Percentiles rank a stretch among this genome's conserved stretches.
Conservation (phyloP, 2,329 filamentous ascomycete species). For the Alternaria gaisen region DNA sequence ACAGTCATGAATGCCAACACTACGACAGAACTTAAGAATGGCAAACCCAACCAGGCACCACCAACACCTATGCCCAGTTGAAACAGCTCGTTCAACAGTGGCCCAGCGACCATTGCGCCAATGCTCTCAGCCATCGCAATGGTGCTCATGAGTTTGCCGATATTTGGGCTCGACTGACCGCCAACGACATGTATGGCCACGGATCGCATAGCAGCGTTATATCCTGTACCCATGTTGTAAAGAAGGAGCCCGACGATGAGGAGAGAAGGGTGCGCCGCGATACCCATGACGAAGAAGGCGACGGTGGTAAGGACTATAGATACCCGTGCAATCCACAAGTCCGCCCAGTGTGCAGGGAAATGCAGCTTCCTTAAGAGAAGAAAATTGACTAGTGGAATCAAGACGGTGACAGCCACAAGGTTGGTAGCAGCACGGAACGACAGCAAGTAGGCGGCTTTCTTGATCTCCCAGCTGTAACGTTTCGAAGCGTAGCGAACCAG, state of each 20-base stretch:
- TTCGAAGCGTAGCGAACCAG: constrained; percentile 63
- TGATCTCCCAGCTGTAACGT: constrained; percentile 60
- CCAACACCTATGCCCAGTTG: constrained; percentile 58
- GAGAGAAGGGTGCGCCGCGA: constrained; percentile 54
- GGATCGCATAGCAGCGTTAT: constrained; percentile 57
- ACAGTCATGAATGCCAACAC: constrained; percentile 37
- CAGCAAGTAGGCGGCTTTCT: constrained; percentile 52
- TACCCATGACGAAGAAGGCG: constrained; percentile 57
- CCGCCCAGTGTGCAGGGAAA: constrained; percentile 53
- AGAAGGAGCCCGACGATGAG: constrained; percentile 57
- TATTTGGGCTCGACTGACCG: constrained; percentile 53
- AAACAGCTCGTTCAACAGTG: constrained; percentile 58
- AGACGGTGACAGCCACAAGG: constrained; percentile 57
- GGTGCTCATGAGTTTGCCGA: constrained; percentile 60
- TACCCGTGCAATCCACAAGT: constrained; percentile 57
- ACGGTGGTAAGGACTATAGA: constrained; percentile 57
- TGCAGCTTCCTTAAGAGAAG: constrained; percentile 50
- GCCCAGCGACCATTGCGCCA: constrained; percentile 58
- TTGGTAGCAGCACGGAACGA: constrained; percentile 59
- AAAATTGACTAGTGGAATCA: constrained; percentile 55
- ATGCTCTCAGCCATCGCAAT: constrained; percentile 60
- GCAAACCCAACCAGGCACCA: constrained; percentile 58
- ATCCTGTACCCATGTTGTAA: constrained; percentile 60
- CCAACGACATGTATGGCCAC: constrained; percentile 59
- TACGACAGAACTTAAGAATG: constrained; percentile 46